These are phyloP conservation scores for Chamaenerion angustifolium DNA, from an alignment of 345 rosid genomes.

Conservation along the genomic window DNA sequence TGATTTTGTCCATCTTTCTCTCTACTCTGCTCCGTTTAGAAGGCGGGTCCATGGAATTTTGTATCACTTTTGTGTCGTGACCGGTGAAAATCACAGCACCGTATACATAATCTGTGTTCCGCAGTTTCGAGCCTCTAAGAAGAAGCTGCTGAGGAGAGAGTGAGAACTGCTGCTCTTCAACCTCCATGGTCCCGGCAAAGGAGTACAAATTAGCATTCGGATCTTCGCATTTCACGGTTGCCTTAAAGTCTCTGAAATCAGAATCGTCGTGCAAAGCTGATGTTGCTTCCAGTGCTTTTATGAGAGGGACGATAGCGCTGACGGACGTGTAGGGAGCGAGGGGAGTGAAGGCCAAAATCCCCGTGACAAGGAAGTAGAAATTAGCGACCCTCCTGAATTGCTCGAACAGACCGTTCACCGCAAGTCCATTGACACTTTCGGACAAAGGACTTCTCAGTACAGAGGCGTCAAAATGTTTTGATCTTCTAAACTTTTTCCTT, in stretches of 20 bases:
- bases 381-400: constrained; percentile 97
- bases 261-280: constrained; percentile 45
- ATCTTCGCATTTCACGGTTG: constrained; percentile 66
- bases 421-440: too few species aligned
- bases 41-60: constrained; percentile 70
- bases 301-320: constrained; percentile 59
- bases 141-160: constrained; percentile 77
- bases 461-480: too few species aligned
- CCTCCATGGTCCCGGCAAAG: constrained; percentile 63
- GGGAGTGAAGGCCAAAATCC: too few species aligned
- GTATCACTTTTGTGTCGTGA: constrained; percentile 84
- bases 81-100: constrained; percentile 85
- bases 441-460: too few species aligned
- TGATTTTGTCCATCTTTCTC: constrained; percentile 78
- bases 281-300: constrained; percentile 62
- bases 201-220: constrained; percentile 84
- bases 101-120: constrained; percentile 66
- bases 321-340: constrained; percentile 64
- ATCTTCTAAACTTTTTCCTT: too few species aligned
- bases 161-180: constrained; percentile 38
- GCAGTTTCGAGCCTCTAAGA: constrained; percentile 71
- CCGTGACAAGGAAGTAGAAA: constrained; percentile 69
- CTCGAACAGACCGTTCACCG: too few species aligned
- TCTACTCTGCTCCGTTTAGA: constrained; percentile 87
- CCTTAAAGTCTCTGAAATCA: constrained; percentile 46